Percentiles rank a stretch among this genome's conserved stretches.
phyloP scores from a whole-genome alignment of 2,329 filamentous ascomycete species.

The Fusarium sp. region DNA sequence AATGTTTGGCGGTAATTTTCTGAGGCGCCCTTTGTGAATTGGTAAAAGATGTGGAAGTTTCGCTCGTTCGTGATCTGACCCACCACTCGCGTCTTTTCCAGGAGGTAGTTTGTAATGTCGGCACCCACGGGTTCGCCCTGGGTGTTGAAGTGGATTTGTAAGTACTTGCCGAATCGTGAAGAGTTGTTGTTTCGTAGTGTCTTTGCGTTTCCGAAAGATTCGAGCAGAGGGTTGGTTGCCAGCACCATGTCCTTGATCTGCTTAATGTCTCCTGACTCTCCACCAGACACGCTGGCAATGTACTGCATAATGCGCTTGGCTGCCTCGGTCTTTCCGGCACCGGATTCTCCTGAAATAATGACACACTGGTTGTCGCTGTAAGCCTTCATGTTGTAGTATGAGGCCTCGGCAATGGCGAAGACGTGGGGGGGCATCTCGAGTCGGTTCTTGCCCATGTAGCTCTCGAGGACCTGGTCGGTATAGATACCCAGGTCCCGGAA shows the following conservation, averaged over 20 bases:
- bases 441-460: conserved; percentile 96
- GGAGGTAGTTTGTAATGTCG: conserved; percentile 97
- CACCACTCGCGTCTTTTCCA: conserved; percentile 95
- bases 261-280: conserved; percentile 86
- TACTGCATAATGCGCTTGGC: conserved; percentile 99
- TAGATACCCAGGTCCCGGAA: conserved; percentile 98
- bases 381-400: conserved; percentile 99
- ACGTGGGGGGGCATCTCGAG: conserved; percentile 96
- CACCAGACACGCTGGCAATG: conserved; percentile 95
- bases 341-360: conserved; percentile 98
- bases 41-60: conserved; percentile 99
- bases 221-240: conserved; percentile 95
- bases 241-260: conserved; percentile 99
- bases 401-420: conserved; percentile 94
- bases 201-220: conserved; percentile 98
- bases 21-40: conserved; percentile 96
- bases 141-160: conserved; percentile 95
- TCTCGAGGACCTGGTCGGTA: conserved; percentile 91
- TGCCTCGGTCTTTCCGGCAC: conserved; percentile 97
- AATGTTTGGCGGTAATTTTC: conserved; percentile 87
- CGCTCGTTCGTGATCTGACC: conserved; percentile 95
- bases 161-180: conserved; percentile 96
- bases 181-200: conserved; percentile 99
- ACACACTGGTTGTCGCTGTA: conserved; percentile 99
- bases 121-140: conserved; percentile 94